Evolutionary conservation across 352 stramenopile species (phyloP).

Genomic region (Globisporangium orthogonon): DNA sequence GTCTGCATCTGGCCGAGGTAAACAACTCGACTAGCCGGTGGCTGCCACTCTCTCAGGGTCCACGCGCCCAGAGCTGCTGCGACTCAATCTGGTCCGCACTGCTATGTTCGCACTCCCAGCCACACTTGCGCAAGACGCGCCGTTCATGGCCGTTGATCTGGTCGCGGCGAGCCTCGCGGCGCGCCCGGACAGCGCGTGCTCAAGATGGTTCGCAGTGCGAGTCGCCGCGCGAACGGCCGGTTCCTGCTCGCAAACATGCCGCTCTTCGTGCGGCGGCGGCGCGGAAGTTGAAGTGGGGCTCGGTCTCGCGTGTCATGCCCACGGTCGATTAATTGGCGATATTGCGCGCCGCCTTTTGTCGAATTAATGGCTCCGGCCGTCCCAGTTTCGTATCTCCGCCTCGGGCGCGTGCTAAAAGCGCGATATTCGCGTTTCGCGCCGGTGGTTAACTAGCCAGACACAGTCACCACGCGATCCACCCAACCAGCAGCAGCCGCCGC

Average conservation of each 20-base stretch:
- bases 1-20: conserved; percentile 13
- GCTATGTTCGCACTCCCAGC: conserved; percentile 6
- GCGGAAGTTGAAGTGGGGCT: neutral
- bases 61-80: conserved; percentile 1
- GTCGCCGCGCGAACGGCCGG: neutral
- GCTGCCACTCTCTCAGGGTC: conserved; percentile 1
- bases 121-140: conserved; percentile 3
- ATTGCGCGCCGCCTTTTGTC: too few relatives aligned
- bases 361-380: too few relatives aligned
- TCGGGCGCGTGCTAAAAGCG: too few relatives aligned
- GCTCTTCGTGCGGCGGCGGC: neutral
- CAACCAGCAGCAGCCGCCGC: too few relatives aligned
- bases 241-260: conserved; percentile 1
- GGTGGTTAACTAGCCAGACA: too few relatives aligned
- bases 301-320: neutral
- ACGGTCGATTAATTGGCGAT: too few relatives aligned
- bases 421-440: too few relatives aligned
- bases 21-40: conserved; percentile 20
- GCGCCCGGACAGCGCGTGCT: conserved; percentile 1
- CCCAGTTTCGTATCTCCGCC: too few relatives aligned
- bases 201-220: conserved; percentile 7
- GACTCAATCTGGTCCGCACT: conserved; percentile 3
- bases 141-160: conserved; percentile 9
- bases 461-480: too few relatives aligned
- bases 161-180: conserved; percentile 10